These are phyloP conservation scores for Phytophthora sp. DNA, from an alignment of 352 stramenopile genomes.

Conservation along the genomic window DNA sequence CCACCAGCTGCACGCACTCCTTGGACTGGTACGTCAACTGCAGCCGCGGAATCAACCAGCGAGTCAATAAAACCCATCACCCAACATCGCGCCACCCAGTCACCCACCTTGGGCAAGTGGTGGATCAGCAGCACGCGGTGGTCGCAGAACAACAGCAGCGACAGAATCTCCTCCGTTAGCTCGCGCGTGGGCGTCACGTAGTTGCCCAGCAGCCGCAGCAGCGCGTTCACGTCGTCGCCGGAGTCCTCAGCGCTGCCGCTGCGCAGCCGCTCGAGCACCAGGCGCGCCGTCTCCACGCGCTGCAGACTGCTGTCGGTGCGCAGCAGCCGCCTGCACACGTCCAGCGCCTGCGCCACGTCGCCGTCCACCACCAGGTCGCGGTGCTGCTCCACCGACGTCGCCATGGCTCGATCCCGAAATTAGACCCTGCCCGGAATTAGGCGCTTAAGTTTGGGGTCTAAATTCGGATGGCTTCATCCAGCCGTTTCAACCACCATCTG, in stretches of 20 bases:
- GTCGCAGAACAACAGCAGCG: constrained; percentile 75
- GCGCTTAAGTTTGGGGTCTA: no score
- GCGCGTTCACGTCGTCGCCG: constrained; percentile 67
- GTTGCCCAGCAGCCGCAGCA: constrained; percentile 81
- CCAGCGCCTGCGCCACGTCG: constrained; percentile 41
- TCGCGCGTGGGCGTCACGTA: constrained; percentile 70
- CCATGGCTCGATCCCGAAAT: no score
- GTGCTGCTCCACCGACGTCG: constrained; percentile 39
- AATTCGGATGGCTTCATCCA: constrained; percentile 5
- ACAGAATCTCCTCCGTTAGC: constrained; percentile 76
- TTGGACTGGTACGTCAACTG: constrained; percentile 85
- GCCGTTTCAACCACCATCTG: constrained; percentile 31
- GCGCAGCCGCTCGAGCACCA: constrained; percentile 79
- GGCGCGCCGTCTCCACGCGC: constrained; percentile 49
- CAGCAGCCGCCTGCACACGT: constrained; percentile 62
- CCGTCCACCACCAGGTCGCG: constrained; percentile 60
- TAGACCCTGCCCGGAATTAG: no score
- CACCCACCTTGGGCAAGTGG: constrained; percentile 76
- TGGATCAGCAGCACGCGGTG: constrained; percentile 82
- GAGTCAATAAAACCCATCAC: neutral
- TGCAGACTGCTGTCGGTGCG: constrained; percentile 49
- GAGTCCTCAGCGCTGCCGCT: constrained; percentile 51
- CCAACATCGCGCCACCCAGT: neutral
- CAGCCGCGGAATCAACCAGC: neutral
- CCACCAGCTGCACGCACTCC: constrained; percentile 77